Conservation (phyloP, 1,284 basidiomycete genomes). For the Polyporus tsugae region DNA sequence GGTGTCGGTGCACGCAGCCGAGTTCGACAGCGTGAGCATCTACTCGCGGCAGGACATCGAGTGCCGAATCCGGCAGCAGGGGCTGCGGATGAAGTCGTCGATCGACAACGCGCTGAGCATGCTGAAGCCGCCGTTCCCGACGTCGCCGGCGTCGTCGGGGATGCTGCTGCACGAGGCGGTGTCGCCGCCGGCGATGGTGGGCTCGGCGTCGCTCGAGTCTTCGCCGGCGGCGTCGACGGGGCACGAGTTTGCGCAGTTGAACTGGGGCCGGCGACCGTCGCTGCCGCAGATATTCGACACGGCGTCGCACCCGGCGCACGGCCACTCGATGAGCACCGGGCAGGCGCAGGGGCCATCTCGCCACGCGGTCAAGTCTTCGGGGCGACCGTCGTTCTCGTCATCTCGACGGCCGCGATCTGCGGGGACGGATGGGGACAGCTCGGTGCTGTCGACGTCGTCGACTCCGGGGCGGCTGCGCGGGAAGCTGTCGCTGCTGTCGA, state of each 20-base stretch:
- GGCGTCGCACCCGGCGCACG: constrained; percentile 33
- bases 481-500: constrained; percentile 54
- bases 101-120: constrained; percentile 69
- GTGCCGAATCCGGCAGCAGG: constrained; percentile 45
- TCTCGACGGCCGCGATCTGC: constrained; percentile 64
- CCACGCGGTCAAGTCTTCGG: constrained; percentile 47
- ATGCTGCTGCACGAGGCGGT: constrained; percentile 29
- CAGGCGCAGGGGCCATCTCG: constrained; percentile 40
- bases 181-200: constrained; percentile 26
- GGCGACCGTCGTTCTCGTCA: constrained; percentile 36
- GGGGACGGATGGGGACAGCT: constrained; percentile 57
- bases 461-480: constrained; percentile 35
- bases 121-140: constrained; percentile 51
- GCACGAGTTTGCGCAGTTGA: constrained; percentile 31
- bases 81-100: constrained; percentile 66
- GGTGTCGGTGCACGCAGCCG: constrained; percentile 32
- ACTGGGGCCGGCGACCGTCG: constrained; percentile 43
- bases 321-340: constrained; percentile 16
- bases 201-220: constrained; percentile 36
- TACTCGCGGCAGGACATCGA: constrained; percentile 40
- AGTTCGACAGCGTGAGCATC: constrained; percentile 5
- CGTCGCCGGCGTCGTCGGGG: constrained; percentile 20
- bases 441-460: constrained; percentile 15
- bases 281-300: constrained; percentile 48
- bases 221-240: constrained; percentile 28